phyloP scores from a whole-genome alignment of 2,329 filamentous ascomycete species.

The Colletotrichum brevisporum region DNA sequence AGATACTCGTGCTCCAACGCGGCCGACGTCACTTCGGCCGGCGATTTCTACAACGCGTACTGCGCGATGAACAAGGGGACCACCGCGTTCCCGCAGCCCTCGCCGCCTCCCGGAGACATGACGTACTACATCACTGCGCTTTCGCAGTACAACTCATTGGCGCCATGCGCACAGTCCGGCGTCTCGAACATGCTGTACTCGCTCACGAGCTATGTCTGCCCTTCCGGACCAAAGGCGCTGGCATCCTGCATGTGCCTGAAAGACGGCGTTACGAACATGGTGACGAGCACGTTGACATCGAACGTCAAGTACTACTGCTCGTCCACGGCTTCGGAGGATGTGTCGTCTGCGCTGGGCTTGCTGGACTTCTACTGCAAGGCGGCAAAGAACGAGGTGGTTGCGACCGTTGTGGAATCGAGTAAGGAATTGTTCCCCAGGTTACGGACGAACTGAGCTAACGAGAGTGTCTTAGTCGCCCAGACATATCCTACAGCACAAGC shows the following conservation, averaged over 20 bases:
- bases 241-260: constrained; percentile 69
- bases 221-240: constrained; percentile 61
- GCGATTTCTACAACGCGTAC: constrained; percentile 65
- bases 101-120: constrained; percentile 66
- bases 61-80: constrained; percentile 66
- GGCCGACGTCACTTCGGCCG: constrained; percentile 62
- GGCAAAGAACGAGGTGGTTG: constrained; percentile 57
- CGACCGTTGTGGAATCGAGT: constrained; percentile 58
- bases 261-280: constrained; percentile 57
- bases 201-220: constrained; percentile 58
- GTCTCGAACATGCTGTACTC: constrained; percentile 57
- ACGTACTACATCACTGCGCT: constrained; percentile 69
- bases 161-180: constrained; percentile 59
- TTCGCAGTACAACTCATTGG: constrained; percentile 60
- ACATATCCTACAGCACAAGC: constrained; percentile 42
- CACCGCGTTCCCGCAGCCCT: constrained; percentile 61
- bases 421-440: constrained; percentile 40
- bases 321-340: constrained; percentile 58
- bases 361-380: constrained; percentile 66
- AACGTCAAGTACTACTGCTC: constrained; percentile 60
- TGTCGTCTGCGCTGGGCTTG: constrained; percentile 61
- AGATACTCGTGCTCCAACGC: constrained; percentile 61
- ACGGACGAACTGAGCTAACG: constrained; percentile 32
- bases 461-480: constrained; percentile 44
- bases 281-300: constrained; percentile 61